Conservation (phyloP, 495 filamentous ascomycete species). For the Penicillium mononematosum region DNA sequence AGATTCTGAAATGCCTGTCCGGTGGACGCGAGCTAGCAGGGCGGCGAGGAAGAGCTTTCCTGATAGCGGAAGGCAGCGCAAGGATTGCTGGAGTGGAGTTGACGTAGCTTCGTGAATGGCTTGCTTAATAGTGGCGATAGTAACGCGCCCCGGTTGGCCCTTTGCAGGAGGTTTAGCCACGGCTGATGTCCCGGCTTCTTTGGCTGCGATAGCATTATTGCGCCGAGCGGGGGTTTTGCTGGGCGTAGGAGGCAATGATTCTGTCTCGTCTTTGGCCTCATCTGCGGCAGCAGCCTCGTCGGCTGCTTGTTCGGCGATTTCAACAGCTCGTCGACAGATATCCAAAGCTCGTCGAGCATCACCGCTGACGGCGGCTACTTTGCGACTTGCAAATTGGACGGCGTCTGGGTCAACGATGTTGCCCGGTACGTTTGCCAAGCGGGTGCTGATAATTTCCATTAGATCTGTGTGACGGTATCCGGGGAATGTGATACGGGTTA, state of each 20-base stretch:
- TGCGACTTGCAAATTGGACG: conserved; percentile 91
- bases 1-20: conserved; percentile 83
- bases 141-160: conserved; percentile 61
- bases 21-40: conserved; percentile 69
- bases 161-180: conserved; percentile 23
- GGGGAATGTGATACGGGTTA: conserved; percentile 92
- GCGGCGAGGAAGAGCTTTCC: conserved; percentile 84
- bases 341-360: conserved; percentile 92
- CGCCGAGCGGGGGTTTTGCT: conserved; percentile 43
- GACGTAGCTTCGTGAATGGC: conserved; percentile 94
- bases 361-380: conserved; percentile 94
- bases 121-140: conserved; percentile 87
- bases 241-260: conserved; percentile 45
- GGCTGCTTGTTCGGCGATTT: conserved; percentile 80
- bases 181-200: conserved; percentile 10
- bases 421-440: conserved; percentile 81
- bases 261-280: conserved; percentile 29
- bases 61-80: conserved; percentile 75
- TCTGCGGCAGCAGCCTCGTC: conserved; percentile 36
- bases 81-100: conserved; percentile 83
- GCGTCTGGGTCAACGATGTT: conserved; percentile 91
- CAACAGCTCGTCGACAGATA: conserved; percentile 93
- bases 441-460: conserved; percentile 94
- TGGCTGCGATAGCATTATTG: conserved; percentile 27
- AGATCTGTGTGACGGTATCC: conserved; percentile 97